Evolutionary conservation across 805 yeast species (phyloP).

Genomic region (Brettanomyces bruxellensis): DNA sequence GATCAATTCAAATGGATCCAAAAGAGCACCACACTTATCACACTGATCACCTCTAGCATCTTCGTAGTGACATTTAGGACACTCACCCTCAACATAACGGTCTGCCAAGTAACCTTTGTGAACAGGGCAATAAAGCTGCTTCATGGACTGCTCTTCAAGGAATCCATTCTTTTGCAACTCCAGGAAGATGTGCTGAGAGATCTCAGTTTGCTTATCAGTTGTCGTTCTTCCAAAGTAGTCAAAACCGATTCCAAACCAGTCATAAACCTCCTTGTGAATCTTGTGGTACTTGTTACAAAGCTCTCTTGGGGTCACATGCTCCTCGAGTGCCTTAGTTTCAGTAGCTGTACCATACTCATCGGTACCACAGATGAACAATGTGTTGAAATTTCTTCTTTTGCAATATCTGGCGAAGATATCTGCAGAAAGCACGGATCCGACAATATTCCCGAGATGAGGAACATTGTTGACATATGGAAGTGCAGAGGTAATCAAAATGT

Average conservation of each 20-base stretch:
- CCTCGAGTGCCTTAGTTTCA: slow-evolving; percentile 96
- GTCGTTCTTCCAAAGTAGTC: slow-evolving; percentile 97
- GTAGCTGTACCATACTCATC: slow-evolving; percentile 99
- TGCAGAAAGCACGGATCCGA: slow-evolving; percentile 91
- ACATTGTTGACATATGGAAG: slow-evolving; percentile 97
- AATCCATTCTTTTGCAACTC: slow-evolving; percentile 67
- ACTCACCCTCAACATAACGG: slow-evolving; percentile 93
- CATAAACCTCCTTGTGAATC: slow-evolving; percentile 82
- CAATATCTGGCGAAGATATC: slow-evolving; percentile 89
- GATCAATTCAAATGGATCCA: slow-evolving; percentile 88
- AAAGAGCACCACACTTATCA: slow-evolving; percentile 85
- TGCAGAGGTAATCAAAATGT: slow-evolving; percentile 88
- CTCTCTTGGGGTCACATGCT: slow-evolving; percentile 77
- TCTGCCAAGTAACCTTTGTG: slow-evolving; percentile 93
- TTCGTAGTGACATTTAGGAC: slow-evolving; percentile 90
- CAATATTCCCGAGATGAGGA: slow-evolving; percentile 95
- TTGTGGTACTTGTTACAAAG: slow-evolving; percentile 86
- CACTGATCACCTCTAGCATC: slow-evolving; percentile 99
- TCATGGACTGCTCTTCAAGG: slow-evolving; percentile 79
- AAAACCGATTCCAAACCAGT: slow-evolving; percentile 94
- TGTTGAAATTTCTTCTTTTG: slow-evolving; percentile 80
- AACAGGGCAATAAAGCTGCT: slow-evolving; percentile 83
- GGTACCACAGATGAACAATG: slow-evolving; percentile 89
- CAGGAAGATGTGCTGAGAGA: slow-evolving; percentile 87
- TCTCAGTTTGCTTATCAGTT: slow-evolving; percentile 82